These are phyloP conservation scores for Quillaja saponaria DNA, from an alignment of 306 rosid species.

Conservation along the genomic window DNA sequence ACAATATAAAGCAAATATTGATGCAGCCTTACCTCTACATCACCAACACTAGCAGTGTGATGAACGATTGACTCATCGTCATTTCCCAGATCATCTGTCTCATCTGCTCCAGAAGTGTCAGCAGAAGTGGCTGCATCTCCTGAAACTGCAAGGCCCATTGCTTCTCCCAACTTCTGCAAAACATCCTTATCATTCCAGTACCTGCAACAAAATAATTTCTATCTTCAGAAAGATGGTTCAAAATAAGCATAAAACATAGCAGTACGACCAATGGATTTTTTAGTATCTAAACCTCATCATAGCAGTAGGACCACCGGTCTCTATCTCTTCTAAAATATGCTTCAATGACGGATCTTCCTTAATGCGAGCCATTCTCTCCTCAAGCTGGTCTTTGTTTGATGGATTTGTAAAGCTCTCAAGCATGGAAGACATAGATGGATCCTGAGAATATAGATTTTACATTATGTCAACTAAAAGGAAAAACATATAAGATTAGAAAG, in stretches of 20 bases:
- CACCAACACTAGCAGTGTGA: slow-evolving; percentile 96
- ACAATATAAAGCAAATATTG: background rate
- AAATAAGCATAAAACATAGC: background rate
- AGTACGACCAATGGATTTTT: no score
- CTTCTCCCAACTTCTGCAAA: slow-evolving; percentile 77
- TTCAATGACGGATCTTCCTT: slow-evolving; percentile 97
- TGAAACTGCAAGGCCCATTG: slow-evolving; percentile 75
- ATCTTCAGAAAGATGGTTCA: slow-evolving; percentile 17
- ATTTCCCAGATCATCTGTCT: slow-evolving; percentile 74
- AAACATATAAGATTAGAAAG: slow-evolving; percentile 11
- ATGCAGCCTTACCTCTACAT: slow-evolving; percentile 62
- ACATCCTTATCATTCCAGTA: slow-evolving; percentile 92
- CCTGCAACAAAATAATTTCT: slow-evolving; percentile 41
- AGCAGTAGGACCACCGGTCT: slow-evolving; percentile 93
- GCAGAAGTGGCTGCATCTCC: slow-evolving; percentile 70
- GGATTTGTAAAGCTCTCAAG: slow-evolving; percentile 84
- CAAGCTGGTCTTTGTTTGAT: slow-evolving; percentile 80
- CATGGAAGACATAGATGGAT: slow-evolving; percentile 88
- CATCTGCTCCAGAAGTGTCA: slow-evolving; percentile 65
- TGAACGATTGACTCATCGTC: slow-evolving; percentile 96
- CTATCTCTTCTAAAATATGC: slow-evolving; percentile 95
- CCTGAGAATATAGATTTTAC: slow-evolving; percentile 51
- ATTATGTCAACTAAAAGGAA: slow-evolving; percentile 18
- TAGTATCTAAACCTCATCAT: slow-evolving; percentile 77
- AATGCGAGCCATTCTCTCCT: slow-evolving; percentile 93